Conservation (phyloP, 2,329 filamentous ascomycete genomes). For the Conoideocrella luteorostrata region DNA sequence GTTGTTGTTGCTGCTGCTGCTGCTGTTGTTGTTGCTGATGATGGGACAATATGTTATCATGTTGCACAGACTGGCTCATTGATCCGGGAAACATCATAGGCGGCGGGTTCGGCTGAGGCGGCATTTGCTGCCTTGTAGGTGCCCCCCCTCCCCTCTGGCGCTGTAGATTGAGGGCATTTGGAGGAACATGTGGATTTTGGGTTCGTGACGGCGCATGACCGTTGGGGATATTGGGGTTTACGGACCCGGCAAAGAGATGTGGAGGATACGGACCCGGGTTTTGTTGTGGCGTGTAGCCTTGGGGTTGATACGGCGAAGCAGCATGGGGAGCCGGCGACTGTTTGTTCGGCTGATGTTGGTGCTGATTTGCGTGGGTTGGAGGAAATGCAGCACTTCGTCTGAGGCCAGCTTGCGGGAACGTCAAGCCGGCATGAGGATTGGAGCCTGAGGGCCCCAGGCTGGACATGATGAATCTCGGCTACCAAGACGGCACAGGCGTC, state of each 20-base stretch:
- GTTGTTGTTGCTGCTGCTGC: slow-evolving; percentile 27
- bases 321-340: slow-evolving; percentile 49
- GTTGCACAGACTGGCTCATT: slow-evolving; percentile 36
- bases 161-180: slow-evolving; percentile 40
- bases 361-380: slow-evolving; percentile 42
- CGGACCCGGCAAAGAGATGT: slow-evolving; percentile 45
- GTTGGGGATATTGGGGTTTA: slow-evolving; percentile 42
- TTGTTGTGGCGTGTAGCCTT: slow-evolving; percentile 48
- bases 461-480: slow-evolving; percentile 33
- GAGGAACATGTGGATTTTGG: slow-evolving; percentile 39
- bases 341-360: slow-evolving; percentile 47
- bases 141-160: slow-evolving; percentile 36
- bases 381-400: slow-evolving; percentile 39
- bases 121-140: slow-evolving; percentile 40
- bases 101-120: slow-evolving; percentile 29
- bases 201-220: slow-evolving; percentile 34
- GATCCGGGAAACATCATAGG: slow-evolving; percentile 31
- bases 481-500: slow-evolving; percentile 1
- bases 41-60: slow-evolving; percentile 37
- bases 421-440: slow-evolving; percentile 47
- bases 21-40: slow-evolving; percentile 32
- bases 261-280: slow-evolving; percentile 42
- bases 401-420: slow-evolving; percentile 44
- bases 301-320: slow-evolving; percentile 48
- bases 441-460: slow-evolving; percentile 42